Evolutionary conservation across 495 filamentous ascomycete species (phyloP).

Genomic region (Xylaria palmicola): DNA sequence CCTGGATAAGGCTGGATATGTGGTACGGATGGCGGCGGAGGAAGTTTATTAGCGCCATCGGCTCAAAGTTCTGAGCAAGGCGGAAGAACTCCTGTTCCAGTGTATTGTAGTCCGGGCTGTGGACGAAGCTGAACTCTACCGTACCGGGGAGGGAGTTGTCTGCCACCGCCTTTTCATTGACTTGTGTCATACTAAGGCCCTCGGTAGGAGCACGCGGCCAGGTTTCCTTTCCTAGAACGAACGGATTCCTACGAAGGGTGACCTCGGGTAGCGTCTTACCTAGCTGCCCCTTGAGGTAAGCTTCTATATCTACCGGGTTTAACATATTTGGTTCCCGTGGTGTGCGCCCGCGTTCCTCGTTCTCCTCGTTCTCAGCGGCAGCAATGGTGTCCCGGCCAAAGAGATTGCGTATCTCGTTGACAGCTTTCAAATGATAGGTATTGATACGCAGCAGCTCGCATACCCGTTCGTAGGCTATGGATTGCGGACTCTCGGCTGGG

Average conservation of each 20-base stretch:
- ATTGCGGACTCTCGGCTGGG: slow-evolving; percentile 14
- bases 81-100: slow-evolving; percentile 74
- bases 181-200: slow-evolving; percentile 79
- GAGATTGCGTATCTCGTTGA: slow-evolving; percentile 89
- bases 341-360: slow-evolving; percentile 44
- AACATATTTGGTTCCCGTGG: slow-evolving; percentile 50
- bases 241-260: slow-evolving; percentile 70
- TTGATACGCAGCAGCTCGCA: slow-evolving; percentile 71
- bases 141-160: slow-evolving; percentile 41
- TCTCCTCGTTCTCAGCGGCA: slow-evolving; percentile 55
- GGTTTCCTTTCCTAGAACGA: slow-evolving; percentile 85
- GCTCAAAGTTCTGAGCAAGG: slow-evolving; percentile 80
- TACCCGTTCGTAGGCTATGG: slow-evolving; percentile 37
- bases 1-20: slow-evolving; percentile 87
- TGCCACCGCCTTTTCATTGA: slow-evolving; percentile 40
- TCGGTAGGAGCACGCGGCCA: slow-evolving; percentile 82
- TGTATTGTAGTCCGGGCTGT: slow-evolving; percentile 72
- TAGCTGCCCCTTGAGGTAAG: slow-evolving; percentile 61
- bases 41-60: slow-evolving; percentile 56
- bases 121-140: slow-evolving; percentile 70
- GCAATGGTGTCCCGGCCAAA: slow-evolving; percentile 82
- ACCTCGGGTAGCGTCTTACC: slow-evolving; percentile 66
- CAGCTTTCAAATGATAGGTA: slow-evolving; percentile 74
- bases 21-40: slow-evolving; percentile 63
- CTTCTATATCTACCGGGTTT: slow-evolving; percentile 65